Evolutionary conservation across 768 basidiomycete genomes (phyloP), one percentile per base, ranked within the genome.

Genomic region (Rhodocollybia butyracea): DNA sequence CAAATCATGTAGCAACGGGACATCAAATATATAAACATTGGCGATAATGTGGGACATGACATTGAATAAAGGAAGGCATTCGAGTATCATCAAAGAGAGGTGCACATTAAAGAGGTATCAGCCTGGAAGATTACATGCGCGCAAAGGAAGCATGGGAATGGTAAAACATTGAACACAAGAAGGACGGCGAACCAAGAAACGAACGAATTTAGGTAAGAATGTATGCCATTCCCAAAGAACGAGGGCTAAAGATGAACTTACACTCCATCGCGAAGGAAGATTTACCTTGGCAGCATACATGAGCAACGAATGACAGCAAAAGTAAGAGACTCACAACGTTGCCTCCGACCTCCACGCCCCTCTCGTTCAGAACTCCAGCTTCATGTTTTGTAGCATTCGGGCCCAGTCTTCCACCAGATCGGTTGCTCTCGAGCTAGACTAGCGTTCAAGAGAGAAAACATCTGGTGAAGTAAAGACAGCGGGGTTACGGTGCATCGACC

Each of bases 401-500:
- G 64, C 63, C 5, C 84, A 71, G 48, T 79, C 76, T 53, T 79
- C 81, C 30, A 66, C 64, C 55, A 17, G 69, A 63, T 59, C 70
- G 70, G 41, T 73, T 78, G 24, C 72, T 68, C 36, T 75, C 76
- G 29, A 91, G 74, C 90, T 89, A n/a, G n/a, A n/a, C n/a, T n/a
- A 92, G 41, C 91, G 82, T 59, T 91, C 89, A n/a, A 89, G 90
- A 27, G 85, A 73, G 69, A 94, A 92, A 4, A 75, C 81, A 51
- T 89, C 82, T 2, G 91, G 86, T 42, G 85, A 86, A 26, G 85
- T 79, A 70, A 91, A 94, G 34, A 90, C 72, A 22, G 74, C 67
- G 5, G 84, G 66, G 63, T 88, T 83, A 47, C 88, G 85, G 65
- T 93, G 91, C 80, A 89, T 83, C 30, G 89, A 89, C 90, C 91